Evolutionary conservation across 2,329 filamentous ascomycete genomes (phyloP).

Genomic region (Aspergillus tubingensis): DNA sequence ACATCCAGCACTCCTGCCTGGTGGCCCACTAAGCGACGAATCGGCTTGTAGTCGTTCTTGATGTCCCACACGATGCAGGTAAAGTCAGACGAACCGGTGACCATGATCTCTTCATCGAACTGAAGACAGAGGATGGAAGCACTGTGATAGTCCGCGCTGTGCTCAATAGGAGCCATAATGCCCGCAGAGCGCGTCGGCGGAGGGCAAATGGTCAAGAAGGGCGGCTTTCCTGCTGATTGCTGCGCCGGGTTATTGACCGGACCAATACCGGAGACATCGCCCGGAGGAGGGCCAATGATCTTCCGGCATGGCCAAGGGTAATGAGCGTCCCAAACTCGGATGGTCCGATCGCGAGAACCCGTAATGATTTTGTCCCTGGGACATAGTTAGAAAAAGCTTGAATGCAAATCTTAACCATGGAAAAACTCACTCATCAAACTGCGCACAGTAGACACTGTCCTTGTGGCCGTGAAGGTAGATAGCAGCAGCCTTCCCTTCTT

Average conservation of each 20-base stretch:
- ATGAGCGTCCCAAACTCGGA: conserved; percentile 93
- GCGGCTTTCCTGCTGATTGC: conserved; percentile 43
- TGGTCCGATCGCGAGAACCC: conserved; percentile 90
- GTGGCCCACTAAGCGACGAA: conserved; percentile 76
- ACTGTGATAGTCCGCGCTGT: conserved; percentile 67
- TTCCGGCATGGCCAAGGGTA: conserved; percentile 77
- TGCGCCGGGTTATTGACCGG: conserved; percentile 52
- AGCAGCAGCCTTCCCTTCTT: conserved; percentile 71
- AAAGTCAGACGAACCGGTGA: conserved; percentile 90
- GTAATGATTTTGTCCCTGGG: conserved; percentile 88
- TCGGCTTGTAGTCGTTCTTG: conserved; percentile 73
- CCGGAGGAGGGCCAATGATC: conserved; percentile 77
- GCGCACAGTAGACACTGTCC: conserved; percentile 96
- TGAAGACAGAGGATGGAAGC: conserved; percentile 94
- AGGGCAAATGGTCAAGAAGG: conserved; percentile 52
- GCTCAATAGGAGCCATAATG: conserved; percentile 44
- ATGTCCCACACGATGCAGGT: conserved; percentile 92
- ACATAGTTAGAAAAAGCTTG: conserved; percentile 37
- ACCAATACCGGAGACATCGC: conserved; percentile 38
- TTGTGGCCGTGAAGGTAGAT: conserved; percentile 91
- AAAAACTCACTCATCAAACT: conserved; percentile 86
- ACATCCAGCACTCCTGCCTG: conserved; percentile 89
- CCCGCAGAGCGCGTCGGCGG: conserved; percentile 57
- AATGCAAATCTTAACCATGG: background rate
- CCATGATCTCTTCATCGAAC: conserved; percentile 88